Evolutionary conservation across 2,329 filamentous ascomycete genomes (phyloP), one percentile per base, ranked within the genome.

Genomic region (Zymoseptoria pseudotritici): DNA sequence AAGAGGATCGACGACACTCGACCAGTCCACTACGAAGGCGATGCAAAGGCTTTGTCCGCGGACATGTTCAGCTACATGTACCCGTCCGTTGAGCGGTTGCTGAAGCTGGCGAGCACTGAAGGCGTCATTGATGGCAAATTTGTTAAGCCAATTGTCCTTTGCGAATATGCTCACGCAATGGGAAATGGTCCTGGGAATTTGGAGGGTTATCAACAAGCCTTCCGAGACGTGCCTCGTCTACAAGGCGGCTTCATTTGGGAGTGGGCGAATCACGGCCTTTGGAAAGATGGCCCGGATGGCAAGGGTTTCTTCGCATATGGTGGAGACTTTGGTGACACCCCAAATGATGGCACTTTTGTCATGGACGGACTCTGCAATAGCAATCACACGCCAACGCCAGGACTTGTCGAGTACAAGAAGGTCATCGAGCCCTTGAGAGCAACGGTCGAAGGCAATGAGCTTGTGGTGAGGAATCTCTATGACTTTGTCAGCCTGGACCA

Each of bases 41-140:
- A 88, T 58, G 73, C 75, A 1, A 71, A 83, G 13, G 85, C 84
- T 1, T 73, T 80, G 57, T 81, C 81, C 0, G 80, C 83, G 8
- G 85, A 89, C 65, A 84, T 88, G 80, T 86, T 79, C 70, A 86
- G 82, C 13, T 82, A 83, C 71, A 88, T 88, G 86, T 88, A 88
- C 63, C 79, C 83, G 0, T 75, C 77, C 0, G 73, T 86, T 9
- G 77, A 83, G 2, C 73, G 79, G 2, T 75, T 86, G 9, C 71
- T 78, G 49, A 71, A 75, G 20, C 75, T 82, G 60, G 75, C 74
- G 1, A 70, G 73, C 21, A 71, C 74, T 52, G 72, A 77, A 49
- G 59, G 72, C 36, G 24, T 64, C 29, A 60, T 72, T 67, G 66
- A 60, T 51, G 58, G 63, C 53, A 71, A 68, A 56, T 59, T 53